phyloP scores from a whole-genome alignment of 169 alveolate species.

The Plasmodium gallinaceum region DNA sequence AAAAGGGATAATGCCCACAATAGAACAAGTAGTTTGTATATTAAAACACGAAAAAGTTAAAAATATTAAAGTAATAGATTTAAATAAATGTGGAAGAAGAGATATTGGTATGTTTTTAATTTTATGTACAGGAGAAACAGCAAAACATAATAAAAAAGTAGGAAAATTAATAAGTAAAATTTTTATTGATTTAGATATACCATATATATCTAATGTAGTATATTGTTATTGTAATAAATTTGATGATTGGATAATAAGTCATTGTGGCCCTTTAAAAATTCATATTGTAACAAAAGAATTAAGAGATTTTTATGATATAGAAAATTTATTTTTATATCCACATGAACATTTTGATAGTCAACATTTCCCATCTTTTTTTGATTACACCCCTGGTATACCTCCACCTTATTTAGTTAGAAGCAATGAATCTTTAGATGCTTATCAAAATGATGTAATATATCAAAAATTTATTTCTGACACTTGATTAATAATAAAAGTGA shows the following conservation, averaged over 20 bases:
- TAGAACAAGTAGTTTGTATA: constrained; percentile 84
- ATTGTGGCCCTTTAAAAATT: constrained; percentile 86
- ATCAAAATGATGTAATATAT: constrained; percentile 55
- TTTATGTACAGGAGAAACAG: constrained; percentile 86
- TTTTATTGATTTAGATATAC: constrained; percentile 84
- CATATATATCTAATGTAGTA: constrained; percentile 82
- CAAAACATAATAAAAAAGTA: constrained; percentile 77
- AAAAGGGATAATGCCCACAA: constrained; percentile 87
- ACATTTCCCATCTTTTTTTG: constrained; percentile 78
- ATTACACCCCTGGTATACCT: constrained; percentile 74
- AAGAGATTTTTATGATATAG: constrained; percentile 80
- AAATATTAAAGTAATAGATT: constrained; percentile 80
- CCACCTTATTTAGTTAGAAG: constrained; percentile 78
- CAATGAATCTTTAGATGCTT: constrained; percentile 36
- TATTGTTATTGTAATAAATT: constrained; percentile 84
- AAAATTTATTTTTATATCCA: constrained; percentile 75
- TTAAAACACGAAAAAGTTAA: constrained; percentile 83
- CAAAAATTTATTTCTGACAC: constrained; percentile 36
- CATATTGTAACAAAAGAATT: constrained; percentile 82
- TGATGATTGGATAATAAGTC: constrained; percentile 89
- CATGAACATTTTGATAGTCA: constrained; percentile 75
- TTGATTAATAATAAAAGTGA: background rate
- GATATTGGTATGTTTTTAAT: constrained; percentile 87
- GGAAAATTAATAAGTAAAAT: constrained; percentile 81
- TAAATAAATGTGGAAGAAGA: constrained; percentile 87